A percentile compares a stretch with the other conserved stretches of the same genome.
phyloP scores from a whole-genome alignment of 441 rosid species.

The Viola pubescens region DNA sequence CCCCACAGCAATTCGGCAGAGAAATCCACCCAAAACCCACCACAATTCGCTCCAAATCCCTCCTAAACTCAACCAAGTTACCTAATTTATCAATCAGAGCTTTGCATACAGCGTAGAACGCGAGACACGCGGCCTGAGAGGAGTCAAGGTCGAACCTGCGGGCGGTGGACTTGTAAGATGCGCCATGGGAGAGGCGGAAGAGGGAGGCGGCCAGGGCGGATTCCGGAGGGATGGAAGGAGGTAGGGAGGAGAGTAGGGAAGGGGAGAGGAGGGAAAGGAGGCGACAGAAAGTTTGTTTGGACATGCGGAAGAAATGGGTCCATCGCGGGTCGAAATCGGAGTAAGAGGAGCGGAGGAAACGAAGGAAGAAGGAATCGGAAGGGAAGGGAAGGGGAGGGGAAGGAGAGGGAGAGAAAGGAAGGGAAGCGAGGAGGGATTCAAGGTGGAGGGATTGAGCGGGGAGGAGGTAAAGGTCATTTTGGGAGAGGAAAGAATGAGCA shows the following conservation, averaged over 20 bases:
- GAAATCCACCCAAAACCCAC: constrained; percentile 45
- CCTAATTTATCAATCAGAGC: constrained; percentile 42
- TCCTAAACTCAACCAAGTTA: constrained; percentile 28
- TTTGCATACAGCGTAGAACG: constrained; percentile 55
- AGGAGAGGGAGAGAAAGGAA: constrained; percentile 25
- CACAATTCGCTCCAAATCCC: constrained; percentile 31
- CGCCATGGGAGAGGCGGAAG: constrained; percentile 67
- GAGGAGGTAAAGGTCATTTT: constrained; percentile 44
- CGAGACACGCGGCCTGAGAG: constrained; percentile 45
- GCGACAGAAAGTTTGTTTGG: constrained; percentile 33
- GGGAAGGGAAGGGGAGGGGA: constrained; percentile 10
- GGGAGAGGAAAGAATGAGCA: constrained; percentile 35
- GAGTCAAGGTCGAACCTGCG: constrained; percentile 43
- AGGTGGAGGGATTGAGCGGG: constrained; percentile 47
- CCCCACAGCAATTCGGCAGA: constrained; percentile 70
- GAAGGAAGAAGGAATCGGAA: constrained; percentile 28
- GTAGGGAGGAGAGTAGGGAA: constrained; percentile 29
- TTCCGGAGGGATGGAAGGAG: constrained; percentile 28
- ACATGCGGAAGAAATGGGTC: constrained; percentile 50
- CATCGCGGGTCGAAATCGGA: constrained; percentile 40
- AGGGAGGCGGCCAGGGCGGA: constrained; percentile 50
- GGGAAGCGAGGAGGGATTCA: constrained; percentile 38
- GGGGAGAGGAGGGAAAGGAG: constrained; percentile 34
- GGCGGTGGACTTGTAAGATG: constrained; percentile 39
- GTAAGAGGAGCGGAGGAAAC: constrained; percentile 29